Conservation (phyloP, 2,329 filamentous ascomycete species). For the Epichloe typhina region DNA sequence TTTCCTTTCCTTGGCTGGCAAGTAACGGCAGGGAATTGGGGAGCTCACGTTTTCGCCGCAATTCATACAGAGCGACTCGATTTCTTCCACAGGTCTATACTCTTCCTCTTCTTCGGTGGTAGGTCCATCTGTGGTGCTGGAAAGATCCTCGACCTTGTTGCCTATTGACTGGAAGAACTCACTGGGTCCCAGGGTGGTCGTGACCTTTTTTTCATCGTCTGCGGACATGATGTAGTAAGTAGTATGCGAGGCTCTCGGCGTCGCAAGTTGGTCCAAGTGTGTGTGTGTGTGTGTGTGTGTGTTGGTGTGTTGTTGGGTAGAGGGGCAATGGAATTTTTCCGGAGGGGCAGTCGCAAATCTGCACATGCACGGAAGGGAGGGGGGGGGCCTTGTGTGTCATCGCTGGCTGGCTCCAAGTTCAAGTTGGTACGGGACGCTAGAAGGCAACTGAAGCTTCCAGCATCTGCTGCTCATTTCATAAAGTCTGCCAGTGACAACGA, state of each 20-base stretch:
- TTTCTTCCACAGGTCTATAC: conserved; percentile 47
- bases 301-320: not conserved
- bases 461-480: conserved; percentile 14
- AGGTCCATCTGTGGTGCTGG: conserved; percentile 23
- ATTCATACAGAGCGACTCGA: conserved; percentile 78
- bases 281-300: not conserved
- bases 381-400: no score
- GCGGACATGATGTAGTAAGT: conserved; percentile 26
- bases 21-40: no score
- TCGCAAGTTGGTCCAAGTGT: not conserved
- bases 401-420: no score
- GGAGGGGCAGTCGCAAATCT: not conserved
- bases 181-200: conserved; percentile 25
- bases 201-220: conserved; percentile 23
- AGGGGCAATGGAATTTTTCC: not conserved
- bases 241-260: not conserved
- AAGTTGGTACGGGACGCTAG: not conserved
- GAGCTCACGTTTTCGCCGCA: conserved; percentile 61
- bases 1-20: not conserved
- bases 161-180: conserved; percentile 52
- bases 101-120: conserved; percentile 33
- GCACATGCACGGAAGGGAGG: no score
- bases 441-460: not conserved
- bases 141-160: conserved; percentile 42
- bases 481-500: conserved; percentile 43